Base-by-base conservation (phyloP, 352 stramenopile species). In the Blastocystis sp. region DNA sequence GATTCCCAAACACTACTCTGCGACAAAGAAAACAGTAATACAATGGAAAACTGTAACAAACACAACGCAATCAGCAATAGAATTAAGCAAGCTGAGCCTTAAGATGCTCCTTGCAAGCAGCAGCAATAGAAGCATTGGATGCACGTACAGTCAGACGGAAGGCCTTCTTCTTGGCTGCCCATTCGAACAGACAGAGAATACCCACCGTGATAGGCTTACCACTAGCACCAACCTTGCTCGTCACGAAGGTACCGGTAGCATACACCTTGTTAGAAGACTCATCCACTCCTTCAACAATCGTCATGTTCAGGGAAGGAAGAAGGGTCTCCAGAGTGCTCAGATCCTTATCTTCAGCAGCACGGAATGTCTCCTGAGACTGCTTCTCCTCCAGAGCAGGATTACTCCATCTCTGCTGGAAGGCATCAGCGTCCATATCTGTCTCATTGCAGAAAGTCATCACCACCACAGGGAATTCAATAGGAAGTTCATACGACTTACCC, bases 211-310 rank as follows among this genome's bases (percentile, higher is more conserved):
- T 42, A 5, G 78, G 78, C 66, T 89, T 89, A 35, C 78, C 78
- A 19, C 42, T 66, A 35, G 60, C 66, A 56, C 27, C 78, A 33
- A 89, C 40, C 48, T 76, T 89, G 54, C 78, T 89, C 15, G 78
- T 89, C 60, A 79, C 51, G 54, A 89, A 89, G 66, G 78, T 78
- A 56, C 78, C 78, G 6, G 78, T 62, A 35, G 78, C 78, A 42
- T 79, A 89, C 54, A 89, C 78, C 66, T 89, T 89, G 44, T 76
- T 79, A 13, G 60, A 54, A n/a, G 78, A 89, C 60, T 89, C 78
- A 56, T 89, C 66, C 42, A 79, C 78, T 33, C 62, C 66, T 51
- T 89, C 78, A 19, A 89, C 78, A 40, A 79, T 79, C n/a, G 22
- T 79, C 35, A 89, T 56, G 9, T 59, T 59, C n/a, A 89, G 78